Evolutionary conservation across 2,329 filamentous ascomycete species (phyloP).

Genomic region (Ceratocystis alfenasii): DNA sequence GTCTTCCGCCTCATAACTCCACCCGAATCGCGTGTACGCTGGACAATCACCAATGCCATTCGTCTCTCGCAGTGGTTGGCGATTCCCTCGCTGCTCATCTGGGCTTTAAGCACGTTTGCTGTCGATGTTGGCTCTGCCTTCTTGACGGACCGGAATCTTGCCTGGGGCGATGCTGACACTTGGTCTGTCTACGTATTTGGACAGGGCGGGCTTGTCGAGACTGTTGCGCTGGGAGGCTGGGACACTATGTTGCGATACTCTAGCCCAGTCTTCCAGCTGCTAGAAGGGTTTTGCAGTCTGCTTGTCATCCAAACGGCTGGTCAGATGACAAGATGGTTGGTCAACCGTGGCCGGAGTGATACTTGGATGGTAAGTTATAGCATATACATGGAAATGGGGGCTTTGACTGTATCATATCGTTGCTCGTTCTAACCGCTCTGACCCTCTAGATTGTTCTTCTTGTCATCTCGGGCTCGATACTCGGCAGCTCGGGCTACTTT

Average conservation of each 20-base stretch:
- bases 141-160: constrained; percentile 72
- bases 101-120: constrained; percentile 90
- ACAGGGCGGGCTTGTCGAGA: constrained; percentile 70
- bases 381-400: constrained; percentile 1
- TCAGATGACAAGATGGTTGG: constrained; percentile 87
- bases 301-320: constrained; percentile 90
- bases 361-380: constrained; percentile 72
- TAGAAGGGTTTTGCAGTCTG: constrained; percentile 92
- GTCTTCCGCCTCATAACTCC: constrained; percentile 68
- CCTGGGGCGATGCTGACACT: constrained; percentile 45
- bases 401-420: neutral
- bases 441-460: constrained; percentile 66
- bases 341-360: constrained; percentile 85
- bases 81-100: constrained; percentile 77
- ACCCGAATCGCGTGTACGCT: constrained; percentile 62
- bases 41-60: constrained; percentile 55
- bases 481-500: constrained; percentile 90
- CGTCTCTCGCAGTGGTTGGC: constrained; percentile 75
- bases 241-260: constrained; percentile 81
- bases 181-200: constrained; percentile 81
- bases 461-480: constrained; percentile 76
- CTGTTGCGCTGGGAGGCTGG: constrained; percentile 71
- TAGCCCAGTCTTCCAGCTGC: constrained; percentile 84
- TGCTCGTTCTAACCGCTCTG: neutral
- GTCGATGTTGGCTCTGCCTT: constrained; percentile 64